These are phyloP conservation scores for Auriscalpium orientale DNA, from an alignment of 768 basidiomycete species.

Conservation along the genomic window DNA sequence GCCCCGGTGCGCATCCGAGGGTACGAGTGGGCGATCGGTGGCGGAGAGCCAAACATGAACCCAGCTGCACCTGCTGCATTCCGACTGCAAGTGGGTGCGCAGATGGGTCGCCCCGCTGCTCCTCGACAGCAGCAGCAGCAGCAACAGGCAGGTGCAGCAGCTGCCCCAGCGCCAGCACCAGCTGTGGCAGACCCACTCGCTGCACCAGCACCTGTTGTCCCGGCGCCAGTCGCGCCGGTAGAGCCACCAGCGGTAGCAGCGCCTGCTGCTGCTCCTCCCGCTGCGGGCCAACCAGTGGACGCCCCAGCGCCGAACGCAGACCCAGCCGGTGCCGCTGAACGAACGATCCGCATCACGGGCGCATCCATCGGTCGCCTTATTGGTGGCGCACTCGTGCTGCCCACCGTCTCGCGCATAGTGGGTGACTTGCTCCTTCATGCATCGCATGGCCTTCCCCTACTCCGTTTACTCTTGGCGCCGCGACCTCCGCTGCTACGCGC, in stretches of 20 bases:
- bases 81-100: slow-evolving; percentile 15
- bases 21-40: slow-evolving; percentile 17
- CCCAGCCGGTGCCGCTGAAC: slow-evolving; percentile 45
- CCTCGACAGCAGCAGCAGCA: background rate
- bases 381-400: slow-evolving; percentile 63
- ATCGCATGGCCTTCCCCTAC: slow-evolving; percentile 35
- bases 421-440: slow-evolving; percentile 50
- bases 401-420: slow-evolving; percentile 59
- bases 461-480: slow-evolving; percentile 25
- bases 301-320: slow-evolving; percentile 17
- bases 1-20: slow-evolving; percentile 6
- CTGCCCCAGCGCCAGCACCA: background rate
- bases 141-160: background rate
- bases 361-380: slow-evolving; percentile 58
- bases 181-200: background rate
- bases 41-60: slow-evolving; percentile 13
- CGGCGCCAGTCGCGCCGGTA: slow-evolving; percentile 12
- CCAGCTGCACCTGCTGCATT: background rate
- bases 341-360: slow-evolving; percentile 49
- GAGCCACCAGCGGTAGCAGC: no score
- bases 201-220: slow-evolving; percentile 4
- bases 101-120: slow-evolving; percentile 12
- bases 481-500: background rate
- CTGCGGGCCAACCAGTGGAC: no score
- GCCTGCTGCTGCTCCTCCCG: no score